These are phyloP conservation scores for Chalaropsis ovoidea DNA, from an alignment of 2,329 filamentous ascomycete species.

Conservation along the genomic window DNA sequence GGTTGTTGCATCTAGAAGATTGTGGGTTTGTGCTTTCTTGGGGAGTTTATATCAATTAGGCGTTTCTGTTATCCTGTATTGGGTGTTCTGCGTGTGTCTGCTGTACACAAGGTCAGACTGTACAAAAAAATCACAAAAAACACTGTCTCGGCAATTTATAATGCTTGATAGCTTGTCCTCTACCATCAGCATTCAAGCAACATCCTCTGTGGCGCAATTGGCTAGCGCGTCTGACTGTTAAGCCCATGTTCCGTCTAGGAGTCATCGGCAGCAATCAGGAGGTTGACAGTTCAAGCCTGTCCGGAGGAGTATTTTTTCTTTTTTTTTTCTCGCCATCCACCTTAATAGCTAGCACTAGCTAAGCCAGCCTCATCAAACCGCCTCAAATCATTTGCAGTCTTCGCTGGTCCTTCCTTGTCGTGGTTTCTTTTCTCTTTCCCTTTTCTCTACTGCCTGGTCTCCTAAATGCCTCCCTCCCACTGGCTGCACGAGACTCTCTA, in stretches of 20 bases:
- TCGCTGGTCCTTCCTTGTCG: neutral
- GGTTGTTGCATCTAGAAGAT: neutral
- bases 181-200: neutral
- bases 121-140: neutral
- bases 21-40: neutral
- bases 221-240: slow-evolving; percentile 54
- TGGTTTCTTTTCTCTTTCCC: neutral
- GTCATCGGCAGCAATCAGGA: slow-evolving; percentile 22
- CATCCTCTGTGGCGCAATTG: slow-evolving; percentile 39
- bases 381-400: neutral
- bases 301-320: slow-evolving; percentile 21
- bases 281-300: slow-evolving; percentile 27
- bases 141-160: no score
- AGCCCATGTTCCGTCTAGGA: neutral
- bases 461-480: no score
- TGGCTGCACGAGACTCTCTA: no score
- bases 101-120: neutral
- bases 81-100: neutral
- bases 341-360: neutral
- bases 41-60: slow-evolving; percentile 8
- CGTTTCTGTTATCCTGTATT: neutral
- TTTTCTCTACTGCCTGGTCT: neutral
- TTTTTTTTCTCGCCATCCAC: neutral
- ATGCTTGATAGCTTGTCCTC: no score
- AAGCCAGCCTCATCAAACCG: no score